Percentiles rank a stretch among this genome's conserved stretches.
Evolutionary conservation across 2,329 filamentous ascomycete species (phyloP).

Genomic region (Arachnopeziza araneosa): DNA sequence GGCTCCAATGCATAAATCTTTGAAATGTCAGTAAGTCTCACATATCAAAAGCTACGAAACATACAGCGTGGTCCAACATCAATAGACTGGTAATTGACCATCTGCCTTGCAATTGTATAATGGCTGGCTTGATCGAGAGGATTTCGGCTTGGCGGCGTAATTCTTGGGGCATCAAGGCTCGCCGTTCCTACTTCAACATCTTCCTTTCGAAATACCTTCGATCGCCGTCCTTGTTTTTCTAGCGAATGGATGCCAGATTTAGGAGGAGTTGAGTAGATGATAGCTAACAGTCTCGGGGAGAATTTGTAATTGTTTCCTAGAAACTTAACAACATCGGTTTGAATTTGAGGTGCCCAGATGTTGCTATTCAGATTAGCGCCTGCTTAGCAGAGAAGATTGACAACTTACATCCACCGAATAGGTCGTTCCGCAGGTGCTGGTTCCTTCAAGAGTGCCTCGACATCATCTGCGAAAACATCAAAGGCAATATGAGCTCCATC

Average conservation of each 20-base stretch:
- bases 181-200: slow-evolving; percentile 21
- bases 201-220: slow-evolving; percentile 13
- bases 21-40: slow-evolving; percentile 7
- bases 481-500: slow-evolving; percentile 50
- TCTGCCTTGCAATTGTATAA: slow-evolving; percentile 55
- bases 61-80: slow-evolving; percentile 62
- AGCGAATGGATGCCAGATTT: slow-evolving; percentile 4
- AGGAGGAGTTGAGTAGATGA: slow-evolving; percentile 55
- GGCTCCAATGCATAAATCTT: slow-evolving; percentile 65
- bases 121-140: slow-evolving; percentile 22
- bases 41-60: slow-evolving; percentile 15
- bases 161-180: slow-evolving; percentile 10
- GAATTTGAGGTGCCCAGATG: slow-evolving; percentile 61
- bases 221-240: slow-evolving; percentile 3
- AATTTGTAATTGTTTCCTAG: slow-evolving; percentile 62
- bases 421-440: slow-evolving; percentile 35
- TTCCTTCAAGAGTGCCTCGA: slow-evolving; percentile 35
- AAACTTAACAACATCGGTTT: slow-evolving; percentile 47
- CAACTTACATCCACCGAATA: slow-evolving; percentile 65
- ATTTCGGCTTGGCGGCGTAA: background rate
- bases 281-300: slow-evolving; percentile 56
- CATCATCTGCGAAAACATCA: slow-evolving; percentile 41
- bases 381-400: background rate
- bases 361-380: slow-evolving; percentile 42
- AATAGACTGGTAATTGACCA: slow-evolving; percentile 71